Percentiles rank a stretch among this genome's conserved stretches.
phyloP scores from a whole-genome alignment of 208 protist species.

The Crithidia bombi region DNA sequence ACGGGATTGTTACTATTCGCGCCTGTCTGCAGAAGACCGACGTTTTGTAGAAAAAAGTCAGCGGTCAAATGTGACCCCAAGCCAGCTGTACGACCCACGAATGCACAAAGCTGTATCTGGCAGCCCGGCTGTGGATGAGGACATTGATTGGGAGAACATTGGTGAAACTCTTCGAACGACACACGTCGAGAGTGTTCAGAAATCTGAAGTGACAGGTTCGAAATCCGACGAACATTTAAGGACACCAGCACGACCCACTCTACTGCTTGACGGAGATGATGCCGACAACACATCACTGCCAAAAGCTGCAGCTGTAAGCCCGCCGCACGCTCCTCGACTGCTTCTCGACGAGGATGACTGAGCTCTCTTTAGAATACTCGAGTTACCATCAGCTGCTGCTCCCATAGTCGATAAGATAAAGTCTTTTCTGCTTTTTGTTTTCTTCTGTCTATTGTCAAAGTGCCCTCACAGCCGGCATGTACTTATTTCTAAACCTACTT shows the following conservation, averaged over 20 bases:
- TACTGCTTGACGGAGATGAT: slow-evolving; percentile 33
- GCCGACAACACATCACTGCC: background rate
- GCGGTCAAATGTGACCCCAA: slow-evolving; percentile 11
- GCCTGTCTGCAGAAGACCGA: slow-evolving; percentile 50
- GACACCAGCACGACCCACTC: background rate
- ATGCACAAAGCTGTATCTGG: slow-evolving; percentile 7
- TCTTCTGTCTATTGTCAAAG: too few species aligned
- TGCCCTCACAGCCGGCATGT: too few species aligned
- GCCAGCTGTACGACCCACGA: slow-evolving; percentile 48
- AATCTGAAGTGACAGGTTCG: background rate
- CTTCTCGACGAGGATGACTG: slow-evolving; percentile 30
- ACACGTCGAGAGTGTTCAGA: background rate
- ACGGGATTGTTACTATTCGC: slow-evolving; percentile 35
- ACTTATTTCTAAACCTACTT: too few species aligned
- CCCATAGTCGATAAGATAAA: background rate
- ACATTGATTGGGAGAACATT: slow-evolving; percentile 51
- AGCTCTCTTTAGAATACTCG: background rate
- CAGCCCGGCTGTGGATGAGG: slow-evolving; percentile 8
- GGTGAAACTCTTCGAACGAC: slow-evolving; percentile 24
- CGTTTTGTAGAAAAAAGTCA: slow-evolving; percentile 33
- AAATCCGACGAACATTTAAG: background rate
- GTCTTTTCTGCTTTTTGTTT: too few species aligned
- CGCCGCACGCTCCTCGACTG: background rate
- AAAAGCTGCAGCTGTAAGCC: background rate
- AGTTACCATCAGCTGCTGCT: background rate